Conservation (phyloP, 768 basidiomycete species). For the Tylopilus sp. region DNA sequence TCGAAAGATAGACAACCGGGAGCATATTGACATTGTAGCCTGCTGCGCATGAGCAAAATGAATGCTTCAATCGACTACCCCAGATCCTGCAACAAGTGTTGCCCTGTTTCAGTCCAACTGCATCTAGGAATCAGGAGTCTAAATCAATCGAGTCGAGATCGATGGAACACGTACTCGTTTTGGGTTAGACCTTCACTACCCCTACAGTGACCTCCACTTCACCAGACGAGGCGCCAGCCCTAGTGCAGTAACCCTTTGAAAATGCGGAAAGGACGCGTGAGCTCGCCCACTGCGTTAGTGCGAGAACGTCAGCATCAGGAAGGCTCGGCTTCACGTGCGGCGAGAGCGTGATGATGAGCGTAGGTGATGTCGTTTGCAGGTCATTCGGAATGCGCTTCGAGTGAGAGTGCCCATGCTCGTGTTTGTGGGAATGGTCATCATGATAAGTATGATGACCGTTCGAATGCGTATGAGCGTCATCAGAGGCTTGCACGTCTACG, state of each 20-base stretch:
- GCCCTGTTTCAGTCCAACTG: no score
- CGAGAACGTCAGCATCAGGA: constrained; percentile 66
- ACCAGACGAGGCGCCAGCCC: constrained; percentile 21
- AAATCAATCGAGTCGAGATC: constrained; percentile 1
- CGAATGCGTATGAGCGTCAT: neutral
- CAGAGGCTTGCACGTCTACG: neutral
- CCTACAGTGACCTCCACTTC: constrained; percentile 74
- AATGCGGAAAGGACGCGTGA: constrained; percentile 59
- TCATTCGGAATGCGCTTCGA: neutral
- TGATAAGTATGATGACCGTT: constrained; percentile 15
- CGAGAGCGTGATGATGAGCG: constrained; percentile 76
- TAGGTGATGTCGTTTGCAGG: constrained; percentile 25
- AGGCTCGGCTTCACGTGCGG: constrained; percentile 68
- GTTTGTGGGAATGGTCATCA: constrained; percentile 4
- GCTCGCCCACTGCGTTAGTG: constrained; percentile 74
- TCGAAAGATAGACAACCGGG: neutral
- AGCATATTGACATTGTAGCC: constrained; percentile 14
- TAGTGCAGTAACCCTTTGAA: constrained; percentile 31
- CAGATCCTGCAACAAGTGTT: neutral
- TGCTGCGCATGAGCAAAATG: constrained; percentile 6
- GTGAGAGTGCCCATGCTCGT: neutral
- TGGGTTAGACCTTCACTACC: constrained; percentile 53
- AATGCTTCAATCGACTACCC: constrained; percentile 7
- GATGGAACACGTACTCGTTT: neutral
- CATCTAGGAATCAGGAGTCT: neutral